These are phyloP conservation scores for Aurantiochytrium sp. DNA, from an alignment of 108 stramenopile genomes.

Conservation along the genomic window DNA sequence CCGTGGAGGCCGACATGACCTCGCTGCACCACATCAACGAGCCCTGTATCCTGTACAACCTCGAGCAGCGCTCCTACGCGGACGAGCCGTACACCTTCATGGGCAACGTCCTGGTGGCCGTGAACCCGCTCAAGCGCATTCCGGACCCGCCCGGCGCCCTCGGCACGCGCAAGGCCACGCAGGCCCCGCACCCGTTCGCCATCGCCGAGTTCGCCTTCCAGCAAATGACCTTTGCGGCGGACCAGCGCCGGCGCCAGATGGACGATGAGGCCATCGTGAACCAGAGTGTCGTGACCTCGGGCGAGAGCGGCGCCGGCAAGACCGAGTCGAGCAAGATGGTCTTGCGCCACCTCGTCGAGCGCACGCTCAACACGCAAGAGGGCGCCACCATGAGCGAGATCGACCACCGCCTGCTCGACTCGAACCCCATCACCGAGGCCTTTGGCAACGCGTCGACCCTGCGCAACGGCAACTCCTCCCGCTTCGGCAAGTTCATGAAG, in stretches of 20 bases:
- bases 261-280: background rate
- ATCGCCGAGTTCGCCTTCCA: slow-evolving; percentile 21
- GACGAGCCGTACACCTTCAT: slow-evolving; percentile 40
- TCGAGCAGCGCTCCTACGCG: background rate
- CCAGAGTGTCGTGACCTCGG: background rate
- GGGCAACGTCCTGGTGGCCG: slow-evolving; percentile 35
- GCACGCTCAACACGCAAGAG: background rate
- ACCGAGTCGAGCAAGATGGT: slow-evolving; percentile 32
- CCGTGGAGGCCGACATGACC: slow-evolving; percentile 36
- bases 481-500: slow-evolving; percentile 37
- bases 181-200: slow-evolving; percentile 15
- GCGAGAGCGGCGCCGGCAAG: slow-evolving; percentile 41
- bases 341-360: background rate
- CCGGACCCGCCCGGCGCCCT: background rate
- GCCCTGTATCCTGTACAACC: slow-evolving; percentile 38
- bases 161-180: background rate
- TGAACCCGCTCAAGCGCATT: slow-evolving; percentile 35
- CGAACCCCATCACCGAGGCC: slow-evolving; percentile 22
- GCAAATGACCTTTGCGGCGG: slow-evolving; percentile 16
- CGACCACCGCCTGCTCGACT: background rate
- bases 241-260: background rate
- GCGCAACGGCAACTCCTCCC: slow-evolving; percentile 29
- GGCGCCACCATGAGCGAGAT: background rate
- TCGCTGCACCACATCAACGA: slow-evolving; percentile 40
- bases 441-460: slow-evolving; percentile 32